phyloP scores from a whole-genome alignment of 768 basidiomycete species.

The Clitopilus hobsonii region DNA sequence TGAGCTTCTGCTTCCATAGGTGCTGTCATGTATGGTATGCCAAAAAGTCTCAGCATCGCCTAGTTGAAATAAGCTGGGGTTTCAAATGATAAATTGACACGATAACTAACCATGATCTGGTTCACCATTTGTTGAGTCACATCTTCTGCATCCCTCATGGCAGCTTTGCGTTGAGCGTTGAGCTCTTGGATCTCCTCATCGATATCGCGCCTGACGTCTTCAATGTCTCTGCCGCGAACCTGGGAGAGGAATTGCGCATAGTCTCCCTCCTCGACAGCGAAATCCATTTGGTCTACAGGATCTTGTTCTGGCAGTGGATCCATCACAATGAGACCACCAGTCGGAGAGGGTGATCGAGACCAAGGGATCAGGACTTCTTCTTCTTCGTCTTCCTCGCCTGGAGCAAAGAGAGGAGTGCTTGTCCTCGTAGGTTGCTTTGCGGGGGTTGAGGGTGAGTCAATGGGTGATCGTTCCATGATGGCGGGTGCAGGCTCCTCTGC shows the following conservation, averaged over 20 bases:
- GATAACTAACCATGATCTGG: conserved; percentile 59
- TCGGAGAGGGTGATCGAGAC: conserved; percentile 32
- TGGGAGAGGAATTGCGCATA: conserved; percentile 92
- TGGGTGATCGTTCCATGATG: not conserved
- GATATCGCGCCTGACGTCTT: conserved; percentile 80
- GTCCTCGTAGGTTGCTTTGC: not conserved
- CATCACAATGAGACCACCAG: conserved; percentile 7
- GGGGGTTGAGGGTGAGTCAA: not conserved
- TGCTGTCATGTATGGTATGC: conserved; percentile 97
- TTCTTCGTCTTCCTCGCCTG: conserved; percentile 9
- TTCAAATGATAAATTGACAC: not conserved
- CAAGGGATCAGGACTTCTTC: conserved; percentile 18
- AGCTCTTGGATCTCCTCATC: conserved; percentile 85
- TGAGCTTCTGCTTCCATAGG: conserved; percentile 99
- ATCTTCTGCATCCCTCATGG: conserved; percentile 92
- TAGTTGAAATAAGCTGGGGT: conserved; percentile 22
- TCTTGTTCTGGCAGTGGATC: conserved; percentile 49
- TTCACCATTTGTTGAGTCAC: conserved; percentile 92
- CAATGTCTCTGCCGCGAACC: conserved; percentile 82
- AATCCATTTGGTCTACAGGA: conserved; percentile 82
- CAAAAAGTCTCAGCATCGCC: conserved; percentile 90
- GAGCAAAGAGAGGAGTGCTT: conserved; percentile 15
- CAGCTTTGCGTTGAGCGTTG: conserved; percentile 79
- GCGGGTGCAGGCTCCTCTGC: not conserved
- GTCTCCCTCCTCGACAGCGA: conserved; percentile 75